Evolutionary conservation across 495 filamentous ascomycete genomes (phyloP), one percentile per base, ranked within the genome.

Genomic region (Penicillium nucicola): DNA sequence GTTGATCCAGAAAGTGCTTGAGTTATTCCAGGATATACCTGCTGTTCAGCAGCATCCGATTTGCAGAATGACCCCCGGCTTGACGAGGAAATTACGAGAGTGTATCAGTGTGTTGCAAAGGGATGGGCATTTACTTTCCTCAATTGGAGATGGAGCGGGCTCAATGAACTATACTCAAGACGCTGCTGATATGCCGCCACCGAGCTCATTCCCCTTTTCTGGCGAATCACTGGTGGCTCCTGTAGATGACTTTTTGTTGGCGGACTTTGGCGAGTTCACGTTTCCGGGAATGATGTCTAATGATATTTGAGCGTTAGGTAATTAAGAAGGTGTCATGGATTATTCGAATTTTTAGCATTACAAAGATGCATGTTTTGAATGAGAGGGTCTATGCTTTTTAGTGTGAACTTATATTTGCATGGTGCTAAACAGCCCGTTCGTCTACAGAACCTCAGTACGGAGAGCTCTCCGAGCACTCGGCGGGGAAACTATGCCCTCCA

Each of bases 61-160:
- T 11, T 58, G 59, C 34, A 51, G 62, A 3, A 66, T 66, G 62
- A 62, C 62, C 0, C 62, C 62, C 5, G 62, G 62, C 11, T 40
- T 66, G 20, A 60, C 47, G 5, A 45, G 62, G 15, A 66, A 66
- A 25, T 35, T 66, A n/a, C 45, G 45, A 15, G 59, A 62, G 39
- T 62, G 62, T 38, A 50, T 56, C 17, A 46, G 45, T n/a, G 54
- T 52, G 12, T 38, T 62, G 14, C 50, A 51, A n/a, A 22, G 38
- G 13, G 34, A 42, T 22, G 38, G 32, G 20, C 42, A 54, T 1
- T 28, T 43, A n/a, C 28, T 51, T 12, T 31, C 47, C 15, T 39
- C 56, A 10, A 23, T 58, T 2, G 22, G 42, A 6, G 5, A 13
- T 3, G 35, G 42, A 1, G 13, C 22, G 11, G 45, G 23, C 25